phyloP scores from a whole-genome alignment of 495 filamentous ascomycete genomes.

The Penicillium pulvis region DNA sequence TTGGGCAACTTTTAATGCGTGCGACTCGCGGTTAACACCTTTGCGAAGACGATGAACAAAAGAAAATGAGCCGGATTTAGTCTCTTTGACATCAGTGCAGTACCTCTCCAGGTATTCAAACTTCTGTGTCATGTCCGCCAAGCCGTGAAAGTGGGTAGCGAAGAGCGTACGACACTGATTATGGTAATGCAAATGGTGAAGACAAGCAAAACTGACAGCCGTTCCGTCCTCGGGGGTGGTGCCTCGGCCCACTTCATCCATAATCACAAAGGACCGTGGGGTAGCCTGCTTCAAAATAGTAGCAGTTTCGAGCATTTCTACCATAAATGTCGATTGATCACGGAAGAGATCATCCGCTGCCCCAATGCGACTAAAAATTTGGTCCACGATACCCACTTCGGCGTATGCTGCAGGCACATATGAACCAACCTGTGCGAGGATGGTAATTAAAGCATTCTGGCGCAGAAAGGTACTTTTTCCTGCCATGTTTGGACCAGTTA shows the following conservation, averaged over 20 bases:
- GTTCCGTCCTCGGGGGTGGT: constrained; percentile 90
- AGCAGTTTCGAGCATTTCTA: constrained; percentile 59
- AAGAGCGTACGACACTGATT: constrained; percentile 84
- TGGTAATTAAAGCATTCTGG: constrained; percentile 90
- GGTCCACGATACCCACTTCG: constrained; percentile 83
- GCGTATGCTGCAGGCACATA: constrained; percentile 89
- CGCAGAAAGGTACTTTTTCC: constrained; percentile 95
- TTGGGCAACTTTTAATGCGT: constrained; percentile 89
- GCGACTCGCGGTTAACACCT: constrained; percentile 83
- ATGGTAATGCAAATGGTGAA: constrained; percentile 75
- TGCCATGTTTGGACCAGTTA: constrained; percentile 99
- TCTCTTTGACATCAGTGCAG: constrained; percentile 87
- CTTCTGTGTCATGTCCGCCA: constrained; percentile 74
- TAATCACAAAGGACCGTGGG: constrained; percentile 80
- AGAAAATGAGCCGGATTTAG: constrained; percentile 63
- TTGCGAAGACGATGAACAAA: constrained; percentile 79
- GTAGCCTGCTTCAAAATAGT: constrained; percentile 55
- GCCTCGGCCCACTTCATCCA: constrained; percentile 96
- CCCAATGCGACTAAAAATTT: constrained; percentile 89
- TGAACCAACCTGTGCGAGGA: constrained; percentile 87
- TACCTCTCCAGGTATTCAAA: constrained; percentile 73
- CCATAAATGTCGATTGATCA: constrained; percentile 93
- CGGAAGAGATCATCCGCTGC: constrained; percentile 90
- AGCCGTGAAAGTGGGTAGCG: constrained; percentile 88
- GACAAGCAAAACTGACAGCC: constrained; percentile 84